Evolutionary conservation across 805 yeast genomes (phyloP), one percentile per base, ranked within the genome.

Genomic region (Yarrowia sp.): DNA sequence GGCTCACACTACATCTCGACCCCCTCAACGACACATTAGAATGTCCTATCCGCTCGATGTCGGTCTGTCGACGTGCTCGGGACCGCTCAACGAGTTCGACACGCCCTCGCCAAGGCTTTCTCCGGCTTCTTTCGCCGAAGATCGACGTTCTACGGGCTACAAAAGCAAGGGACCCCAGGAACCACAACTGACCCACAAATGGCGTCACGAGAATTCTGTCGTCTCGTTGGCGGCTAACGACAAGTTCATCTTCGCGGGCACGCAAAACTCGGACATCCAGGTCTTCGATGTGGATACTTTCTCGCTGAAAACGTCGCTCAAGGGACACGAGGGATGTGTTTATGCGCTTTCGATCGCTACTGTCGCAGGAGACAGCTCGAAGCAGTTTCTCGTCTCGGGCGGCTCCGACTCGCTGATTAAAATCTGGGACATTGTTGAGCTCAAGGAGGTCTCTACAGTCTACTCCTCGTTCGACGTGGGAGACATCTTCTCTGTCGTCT

Each of bases 381-480:
- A 84, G 67, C 76, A 79, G 46, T 79, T 75, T 51, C 77, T 93
- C 36, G 87, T 94, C 68, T 84, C 94, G 35, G 97, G 94, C 2
- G 93, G 96, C 1, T 85, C 94, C 8, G 98, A 93, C 71, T 91
- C 97, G 2, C 76, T 93, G 51, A 86, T 93, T 31, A 88, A 90
- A 70, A 84, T 90, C 1, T 94, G 97, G 96, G 84, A 86, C 63
- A 77, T 90, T 19, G 73, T 79, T 1, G 72, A 74, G 3, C 66
- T 70, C 31, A 61, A 64, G 27, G 70, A 66, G 35, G 72, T 87
- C 0, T 87, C 88, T 68, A 87, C 96, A 0, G 83, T 92, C 7
- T 93, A 93, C 72, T 87, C 96, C 0, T 73, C 87, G 10, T 80
- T 87, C 33, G 99, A 93, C 74, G 87, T 93, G 58, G 99, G 99